Conservation (phyloP, 306 rosid species). For the Nissolia schottii region DNA sequence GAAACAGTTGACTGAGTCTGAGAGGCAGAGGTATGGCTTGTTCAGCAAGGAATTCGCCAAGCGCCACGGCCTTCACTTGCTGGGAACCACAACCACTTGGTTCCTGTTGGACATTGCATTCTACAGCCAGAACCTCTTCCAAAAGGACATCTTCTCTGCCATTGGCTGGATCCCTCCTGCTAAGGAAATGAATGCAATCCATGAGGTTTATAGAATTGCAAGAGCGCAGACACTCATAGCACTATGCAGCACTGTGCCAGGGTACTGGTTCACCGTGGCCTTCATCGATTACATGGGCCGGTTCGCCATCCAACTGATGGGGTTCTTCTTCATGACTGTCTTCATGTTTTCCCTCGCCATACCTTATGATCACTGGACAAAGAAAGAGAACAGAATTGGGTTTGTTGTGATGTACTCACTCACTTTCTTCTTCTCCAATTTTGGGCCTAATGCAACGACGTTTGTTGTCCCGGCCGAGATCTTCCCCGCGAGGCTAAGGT, state of each 20-base stretch:
- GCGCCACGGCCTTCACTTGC: conserved; percentile 68
- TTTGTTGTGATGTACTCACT: conserved; percentile 65
- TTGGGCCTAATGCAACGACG: conserved; percentile 90
- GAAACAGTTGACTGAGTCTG: not conserved
- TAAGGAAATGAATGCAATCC: conserved; percentile 59
- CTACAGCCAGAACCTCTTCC: conserved; percentile 89
- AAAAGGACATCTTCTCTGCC: conserved; percentile 73
- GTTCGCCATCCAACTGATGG: conserved; percentile 75
- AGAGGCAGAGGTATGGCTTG: conserved; percentile 47
- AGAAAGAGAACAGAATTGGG: conserved; percentile 44
- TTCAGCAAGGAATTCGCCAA: conserved; percentile 51
- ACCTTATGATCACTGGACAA: conserved; percentile 83
- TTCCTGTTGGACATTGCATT: conserved; percentile 82
- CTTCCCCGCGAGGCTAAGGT: conserved; percentile 83
- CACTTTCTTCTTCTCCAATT: conserved; percentile 86
- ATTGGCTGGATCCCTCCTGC: conserved; percentile 79
- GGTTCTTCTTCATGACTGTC: conserved; percentile 88
- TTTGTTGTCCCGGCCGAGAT: conserved; percentile 88
- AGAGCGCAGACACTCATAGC: conserved; percentile 86
- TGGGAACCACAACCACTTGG: conserved; percentile 78
- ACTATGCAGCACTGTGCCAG: conserved; percentile 81
- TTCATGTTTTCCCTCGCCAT: conserved; percentile 89
- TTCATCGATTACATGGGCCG: conserved; percentile 69
- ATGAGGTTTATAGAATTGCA: conserved; percentile 67
- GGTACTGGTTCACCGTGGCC: conserved; percentile 82